These are phyloP conservation scores for Fomitopsis betulina DNA, from an alignment of 1,284 basidiomycete genomes.

Conservation along the genomic window DNA sequence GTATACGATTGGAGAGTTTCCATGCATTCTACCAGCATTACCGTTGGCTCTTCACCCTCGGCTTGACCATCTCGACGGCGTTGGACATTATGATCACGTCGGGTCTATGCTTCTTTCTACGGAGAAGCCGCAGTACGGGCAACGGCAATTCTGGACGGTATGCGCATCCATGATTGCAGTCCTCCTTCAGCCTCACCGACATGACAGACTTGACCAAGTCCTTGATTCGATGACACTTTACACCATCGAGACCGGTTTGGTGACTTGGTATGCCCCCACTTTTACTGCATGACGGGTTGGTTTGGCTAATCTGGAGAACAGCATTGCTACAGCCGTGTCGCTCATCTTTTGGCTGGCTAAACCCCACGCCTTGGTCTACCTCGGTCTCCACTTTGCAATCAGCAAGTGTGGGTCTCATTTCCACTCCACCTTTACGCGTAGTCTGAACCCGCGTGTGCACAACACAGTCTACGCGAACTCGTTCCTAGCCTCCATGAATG, in stretches of 20 bases:
- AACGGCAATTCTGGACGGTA: constrained; percentile 11
- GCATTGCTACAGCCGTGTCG: constrained; percentile 16
- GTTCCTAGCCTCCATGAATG: constrained; percentile 22
- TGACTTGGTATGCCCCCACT: constrained; percentile 16
- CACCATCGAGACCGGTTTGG: constrained; percentile 18
- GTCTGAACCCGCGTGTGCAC: background rate
- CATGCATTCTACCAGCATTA: constrained; percentile 12
- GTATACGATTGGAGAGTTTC: constrained; percentile 15
- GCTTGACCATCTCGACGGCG: constrained; percentile 11
- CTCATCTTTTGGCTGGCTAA: constrained; percentile 18
- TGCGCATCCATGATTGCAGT: background rate
- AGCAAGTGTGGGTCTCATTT: constrained; percentile 16
- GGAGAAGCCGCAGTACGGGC: constrained; percentile 5
- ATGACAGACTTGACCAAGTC: constrained; percentile 16
- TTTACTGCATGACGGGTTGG: background rate
- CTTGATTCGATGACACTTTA: constrained; percentile 19
- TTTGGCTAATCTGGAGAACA: constrained; percentile 4
- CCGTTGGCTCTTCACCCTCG: constrained; percentile 17
- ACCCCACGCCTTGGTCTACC: constrained; percentile 20
- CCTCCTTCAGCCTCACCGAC: background rate
- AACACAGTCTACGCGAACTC: constrained; percentile 20
- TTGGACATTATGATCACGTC: constrained; percentile 17
- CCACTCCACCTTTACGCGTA: background rate
- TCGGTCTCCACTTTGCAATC: constrained; percentile 20
- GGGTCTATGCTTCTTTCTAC: constrained; percentile 12